Percentiles rank a stretch among this genome's conserved stretches.
Conservation (phyloP, 148 eudicot species). For the Diospyros kaki region DNA sequence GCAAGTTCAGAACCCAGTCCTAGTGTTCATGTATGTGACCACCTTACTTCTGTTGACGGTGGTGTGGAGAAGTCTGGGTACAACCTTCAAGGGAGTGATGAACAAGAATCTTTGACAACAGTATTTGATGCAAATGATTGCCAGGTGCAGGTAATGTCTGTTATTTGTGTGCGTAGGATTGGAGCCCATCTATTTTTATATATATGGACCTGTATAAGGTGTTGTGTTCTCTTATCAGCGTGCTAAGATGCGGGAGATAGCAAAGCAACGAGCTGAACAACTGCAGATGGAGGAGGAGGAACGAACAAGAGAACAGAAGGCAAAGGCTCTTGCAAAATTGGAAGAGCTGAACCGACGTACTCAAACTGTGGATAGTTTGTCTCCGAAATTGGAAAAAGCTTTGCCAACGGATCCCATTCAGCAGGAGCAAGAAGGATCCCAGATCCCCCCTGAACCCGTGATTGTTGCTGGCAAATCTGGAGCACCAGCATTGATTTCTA, state of each 20-base stretch:
- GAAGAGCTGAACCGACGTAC: constrained; percentile 83
- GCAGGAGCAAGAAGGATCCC: constrained; percentile 38
- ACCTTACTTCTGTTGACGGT: constrained; percentile 22
- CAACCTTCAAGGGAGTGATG: constrained; percentile 36
- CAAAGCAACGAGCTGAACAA: constrained; percentile 77
- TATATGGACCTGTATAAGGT: constrained; percentile 6
- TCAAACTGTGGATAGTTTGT: constrained; percentile 39
- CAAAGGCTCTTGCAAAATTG: constrained; percentile 89
- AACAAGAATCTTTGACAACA: constrained; percentile 28
- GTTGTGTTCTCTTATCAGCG: constrained; percentile 43
- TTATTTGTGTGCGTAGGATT: neutral
- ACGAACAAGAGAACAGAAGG: constrained; percentile 78
- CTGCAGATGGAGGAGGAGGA: constrained; percentile 93
- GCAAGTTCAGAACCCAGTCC: constrained; percentile 29
- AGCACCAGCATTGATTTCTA: constrained; percentile 18
- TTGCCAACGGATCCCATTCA: constrained; percentile 20
- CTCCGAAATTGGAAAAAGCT: constrained; percentile 35
- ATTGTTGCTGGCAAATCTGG: constrained; percentile 22
- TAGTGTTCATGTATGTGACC: constrained; percentile 25
- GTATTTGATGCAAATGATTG: constrained; percentile 43
- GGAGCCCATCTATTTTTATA: neutral
- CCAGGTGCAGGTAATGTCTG: constrained; percentile 47
- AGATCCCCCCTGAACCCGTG: constrained; percentile 25
- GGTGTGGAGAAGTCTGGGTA: constrained; percentile 23
- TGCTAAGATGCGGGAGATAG: constrained; percentile 74